phyloP scores from a whole-genome alignment of 2,329 filamentous ascomycete genomes.

The Biscogniauxia sp. region DNA sequence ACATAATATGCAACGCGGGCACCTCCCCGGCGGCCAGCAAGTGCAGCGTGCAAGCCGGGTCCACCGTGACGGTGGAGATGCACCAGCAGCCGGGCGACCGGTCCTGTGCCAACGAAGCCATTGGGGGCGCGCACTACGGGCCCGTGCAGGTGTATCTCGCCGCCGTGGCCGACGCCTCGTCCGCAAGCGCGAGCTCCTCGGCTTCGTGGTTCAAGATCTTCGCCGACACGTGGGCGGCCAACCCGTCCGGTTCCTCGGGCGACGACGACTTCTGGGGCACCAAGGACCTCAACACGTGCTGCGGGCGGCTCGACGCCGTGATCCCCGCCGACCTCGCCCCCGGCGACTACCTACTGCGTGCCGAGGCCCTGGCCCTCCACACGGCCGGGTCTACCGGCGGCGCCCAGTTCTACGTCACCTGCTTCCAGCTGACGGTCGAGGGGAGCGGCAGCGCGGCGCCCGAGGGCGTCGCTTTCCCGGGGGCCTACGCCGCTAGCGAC shows the following conservation, averaged over 20 bases:
- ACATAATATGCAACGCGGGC: slow-evolving; percentile 43
- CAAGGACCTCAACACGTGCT: slow-evolving; percentile 41
- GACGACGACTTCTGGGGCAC: slow-evolving; percentile 47
- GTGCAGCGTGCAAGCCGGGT: slow-evolving; percentile 46
- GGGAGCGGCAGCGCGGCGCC: slow-evolving; percentile 17
- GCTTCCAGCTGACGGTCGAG: slow-evolving; percentile 28
- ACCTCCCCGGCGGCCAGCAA: slow-evolving; percentile 37
- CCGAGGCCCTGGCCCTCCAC: slow-evolving; percentile 45
- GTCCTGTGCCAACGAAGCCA: slow-evolving; percentile 39
- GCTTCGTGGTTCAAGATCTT: slow-evolving; percentile 45
- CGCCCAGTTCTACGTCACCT: slow-evolving; percentile 34
- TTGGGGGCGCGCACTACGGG: slow-evolving; percentile 44
- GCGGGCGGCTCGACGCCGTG: slow-evolving; percentile 38
- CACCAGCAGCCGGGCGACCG: slow-evolving; percentile 42
- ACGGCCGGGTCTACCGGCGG: slow-evolving; percentile 29
- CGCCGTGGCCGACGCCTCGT: slow-evolving; percentile 38
- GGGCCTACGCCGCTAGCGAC: slow-evolving; percentile 30
- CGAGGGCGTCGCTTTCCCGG: slow-evolving; percentile 31
- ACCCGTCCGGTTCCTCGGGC: slow-evolving; percentile 33
- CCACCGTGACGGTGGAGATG: slow-evolving; percentile 55
- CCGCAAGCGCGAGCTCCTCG: slow-evolving; percentile 29
- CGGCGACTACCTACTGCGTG: slow-evolving; percentile 44
- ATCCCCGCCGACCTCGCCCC: slow-evolving; percentile 40
- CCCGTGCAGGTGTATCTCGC: slow-evolving; percentile 42
- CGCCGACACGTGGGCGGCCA: slow-evolving; percentile 40